Evolutionary conservation across 129 eudicot species (phyloP).

Genomic region (Oenanthe sinensis): DNA sequence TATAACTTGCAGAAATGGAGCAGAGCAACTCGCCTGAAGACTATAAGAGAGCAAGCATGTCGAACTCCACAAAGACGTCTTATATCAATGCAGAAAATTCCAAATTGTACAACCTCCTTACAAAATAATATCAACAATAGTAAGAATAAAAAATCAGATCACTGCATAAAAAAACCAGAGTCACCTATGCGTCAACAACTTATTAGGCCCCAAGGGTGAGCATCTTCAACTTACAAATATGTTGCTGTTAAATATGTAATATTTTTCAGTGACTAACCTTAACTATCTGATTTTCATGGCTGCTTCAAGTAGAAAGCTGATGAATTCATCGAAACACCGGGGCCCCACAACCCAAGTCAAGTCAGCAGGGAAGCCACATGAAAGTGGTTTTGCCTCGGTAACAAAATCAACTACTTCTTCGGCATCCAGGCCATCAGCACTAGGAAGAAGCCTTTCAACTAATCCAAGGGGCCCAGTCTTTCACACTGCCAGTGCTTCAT

Average conservation of each 20-base stretch:
- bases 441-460: no score
- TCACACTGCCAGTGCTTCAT: constrained; percentile 25
- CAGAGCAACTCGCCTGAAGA: constrained; percentile 6
- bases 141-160: constrained; percentile 19
- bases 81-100: not conserved
- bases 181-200: constrained; percentile 21
- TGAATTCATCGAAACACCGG: constrained; percentile 19
- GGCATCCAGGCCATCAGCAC: constrained; percentile 32
- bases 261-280: not conserved
- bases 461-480: not conserved
- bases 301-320: constrained; percentile 23
- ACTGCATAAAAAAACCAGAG: constrained; percentile 20
- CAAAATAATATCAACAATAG: constrained; percentile 10
- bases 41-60: constrained; percentile 13
- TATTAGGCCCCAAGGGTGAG: constrained; percentile 44
- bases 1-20: constrained; percentile 14
- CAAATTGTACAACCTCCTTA: not conserved
- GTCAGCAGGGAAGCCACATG: constrained; percentile 2
- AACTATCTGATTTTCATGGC: constrained; percentile 16
- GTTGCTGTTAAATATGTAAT: not conserved
- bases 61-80: constrained; percentile 18
- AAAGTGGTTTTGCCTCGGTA: constrained; percentile 1
- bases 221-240: constrained; percentile 2
- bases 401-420: constrained; percentile 24
- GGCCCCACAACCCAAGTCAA: constrained; percentile 11